These are phyloP conservation scores for Russula sp. DNA, from an alignment of 768 basidiomycete species.

Conservation along the genomic window DNA sequence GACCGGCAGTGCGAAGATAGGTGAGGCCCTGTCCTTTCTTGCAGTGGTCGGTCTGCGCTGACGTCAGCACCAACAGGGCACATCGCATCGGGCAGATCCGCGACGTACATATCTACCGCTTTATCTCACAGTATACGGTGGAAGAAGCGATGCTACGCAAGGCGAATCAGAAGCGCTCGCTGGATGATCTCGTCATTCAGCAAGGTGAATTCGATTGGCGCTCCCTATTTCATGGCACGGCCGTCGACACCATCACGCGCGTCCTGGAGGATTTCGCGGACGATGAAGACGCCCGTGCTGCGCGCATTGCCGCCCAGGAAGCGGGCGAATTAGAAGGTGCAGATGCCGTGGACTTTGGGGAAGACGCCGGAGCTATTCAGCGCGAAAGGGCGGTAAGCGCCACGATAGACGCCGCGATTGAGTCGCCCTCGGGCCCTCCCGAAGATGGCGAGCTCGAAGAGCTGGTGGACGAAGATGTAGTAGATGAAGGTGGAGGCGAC, in stretches of 20 bases:
- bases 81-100: constrained; percentile 98
- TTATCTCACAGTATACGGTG: constrained; percentile 83
- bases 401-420: constrained; percentile 14
- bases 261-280: constrained; percentile 86
- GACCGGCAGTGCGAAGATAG: constrained; percentile 95
- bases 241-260: constrained; percentile 41
- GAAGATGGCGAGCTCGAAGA: constrained; percentile 14
- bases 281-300: constrained; percentile 78
- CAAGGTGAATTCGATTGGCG: constrained; percentile 95
- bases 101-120: constrained; percentile 93
- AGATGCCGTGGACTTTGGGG: constrained; percentile 73
- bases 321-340: constrained; percentile 67
- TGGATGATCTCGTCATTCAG: constrained; percentile 89
- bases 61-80: constrained; percentile 44
- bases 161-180: constrained; percentile 93
- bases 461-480: constrained; percentile 24
- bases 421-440: constrained; percentile 1
- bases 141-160: constrained; percentile 96
- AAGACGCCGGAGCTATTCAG: constrained; percentile 27
- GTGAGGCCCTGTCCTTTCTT: constrained; percentile 32
- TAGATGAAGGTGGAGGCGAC: constrained; percentile 30
- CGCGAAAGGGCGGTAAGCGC: constrained; percentile 13
- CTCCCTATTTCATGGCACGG: constrained; percentile 61
- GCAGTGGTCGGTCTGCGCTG: constrained; percentile 2
- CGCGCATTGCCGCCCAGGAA: constrained; percentile 66